phyloP scores from a whole-genome alignment of 306 rosid genomes.

The Castanea sativa region DNA sequence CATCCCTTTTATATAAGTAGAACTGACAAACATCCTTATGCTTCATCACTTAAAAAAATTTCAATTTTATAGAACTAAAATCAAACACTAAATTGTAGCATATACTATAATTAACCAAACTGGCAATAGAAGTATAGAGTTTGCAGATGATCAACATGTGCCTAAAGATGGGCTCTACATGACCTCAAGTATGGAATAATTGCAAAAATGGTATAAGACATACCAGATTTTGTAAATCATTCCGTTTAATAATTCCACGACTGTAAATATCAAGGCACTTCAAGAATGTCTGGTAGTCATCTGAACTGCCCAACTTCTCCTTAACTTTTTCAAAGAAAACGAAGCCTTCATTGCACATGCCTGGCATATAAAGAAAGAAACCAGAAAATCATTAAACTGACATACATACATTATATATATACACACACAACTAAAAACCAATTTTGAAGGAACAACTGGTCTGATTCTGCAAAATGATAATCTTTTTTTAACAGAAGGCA shows the following conservation, averaged over 20 bases:
- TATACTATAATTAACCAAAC: neutral
- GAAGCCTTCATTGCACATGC: slow-evolving; percentile 73
- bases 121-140: neutral
- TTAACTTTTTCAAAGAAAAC: slow-evolving; percentile 86
- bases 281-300: slow-evolving; percentile 83
- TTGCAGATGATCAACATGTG: neutral
- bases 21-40: neutral
- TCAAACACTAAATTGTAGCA: neutral
- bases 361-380: slow-evolving; percentile 47
- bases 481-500: neutral
- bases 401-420: neutral
- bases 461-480: neutral
- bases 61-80: neutral
- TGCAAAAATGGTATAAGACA: slow-evolving; percentile 24
- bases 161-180: neutral
- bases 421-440: neutral
- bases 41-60: neutral
- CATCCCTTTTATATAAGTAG: neutral
- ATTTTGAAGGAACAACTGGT: neutral
- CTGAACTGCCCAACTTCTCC: slow-evolving; percentile 75
- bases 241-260: slow-evolving; percentile 85
- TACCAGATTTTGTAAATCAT: slow-evolving; percentile 85
- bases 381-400: slow-evolving; percentile 8
- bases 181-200: slow-evolving; percentile 11
- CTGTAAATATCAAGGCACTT: slow-evolving; percentile 84